A percentile compares a stretch with the other conserved stretches of the same genome.
Evolutionary conservation across 495 filamentous ascomycete species (phyloP).

Genomic region (Annulohypoxylon stygium): DNA sequence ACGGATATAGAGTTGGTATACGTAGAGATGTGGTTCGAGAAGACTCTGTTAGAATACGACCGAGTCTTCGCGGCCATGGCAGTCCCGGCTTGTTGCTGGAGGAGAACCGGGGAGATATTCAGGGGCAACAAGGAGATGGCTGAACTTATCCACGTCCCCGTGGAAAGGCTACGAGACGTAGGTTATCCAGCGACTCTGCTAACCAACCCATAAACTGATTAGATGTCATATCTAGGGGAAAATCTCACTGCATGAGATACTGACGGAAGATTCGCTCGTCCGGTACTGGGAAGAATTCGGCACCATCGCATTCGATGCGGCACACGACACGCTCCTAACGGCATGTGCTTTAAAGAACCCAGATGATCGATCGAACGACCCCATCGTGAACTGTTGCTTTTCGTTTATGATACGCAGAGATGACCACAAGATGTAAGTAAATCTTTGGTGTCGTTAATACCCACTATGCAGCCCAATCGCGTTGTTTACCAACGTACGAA

Average conservation of each 20-base stretch:
- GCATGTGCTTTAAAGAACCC: conserved; percentile 93
- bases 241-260: conserved; percentile 93
- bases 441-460: not conserved
- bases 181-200: conserved; percentile 51
- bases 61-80: conserved; percentile 99
- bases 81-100: conserved; percentile 97
- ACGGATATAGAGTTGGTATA: conserved; percentile 93
- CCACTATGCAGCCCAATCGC: not conserved
- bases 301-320: conserved; percentile 95
- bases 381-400: conserved; percentile 92
- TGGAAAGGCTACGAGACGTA: conserved; percentile 92
- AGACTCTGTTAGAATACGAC: conserved; percentile 94
- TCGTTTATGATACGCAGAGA: conserved; percentile 96
- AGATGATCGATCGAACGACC: conserved; percentile 74
- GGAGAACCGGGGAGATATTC: conserved; percentile 96
- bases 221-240: conserved; percentile 74
- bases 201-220: conserved; percentile 15
- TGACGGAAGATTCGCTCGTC: conserved; percentile 92
- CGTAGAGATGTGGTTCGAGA: conserved; percentile 99
- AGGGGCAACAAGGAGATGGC: conserved; percentile 99
- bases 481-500: not conserved
- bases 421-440: conserved; percentile 91
- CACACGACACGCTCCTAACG: conserved; percentile 97
- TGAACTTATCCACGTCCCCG: conserved; percentile 91
- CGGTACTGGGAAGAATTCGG: conserved; percentile 99